These are phyloP conservation scores for Cornus florida DNA, from an alignment of 148 eudicot species.

Conservation along the genomic window DNA sequence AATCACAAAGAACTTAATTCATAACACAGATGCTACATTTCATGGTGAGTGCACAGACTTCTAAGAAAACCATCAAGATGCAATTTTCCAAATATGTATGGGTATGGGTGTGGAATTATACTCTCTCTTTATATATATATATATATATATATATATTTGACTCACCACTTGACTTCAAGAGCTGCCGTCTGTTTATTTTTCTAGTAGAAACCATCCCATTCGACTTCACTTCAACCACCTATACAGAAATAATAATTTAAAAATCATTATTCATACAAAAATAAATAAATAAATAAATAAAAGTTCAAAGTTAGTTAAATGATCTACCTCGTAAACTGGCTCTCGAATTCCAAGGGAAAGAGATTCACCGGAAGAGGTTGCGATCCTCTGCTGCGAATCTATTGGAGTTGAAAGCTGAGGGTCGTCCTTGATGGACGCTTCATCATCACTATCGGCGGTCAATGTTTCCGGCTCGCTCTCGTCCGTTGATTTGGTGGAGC, in stretches of 20 bases:
- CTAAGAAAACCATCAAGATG: no score
- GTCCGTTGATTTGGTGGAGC: slow-evolving; percentile 42
- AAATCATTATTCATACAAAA: neutral
- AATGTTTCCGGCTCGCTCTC: slow-evolving; percentile 42
- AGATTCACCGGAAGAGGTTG: slow-evolving; percentile 37
- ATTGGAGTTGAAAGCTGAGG: slow-evolving; percentile 7
- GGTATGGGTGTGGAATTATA: no score
- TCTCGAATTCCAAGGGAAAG: slow-evolving; percentile 80
- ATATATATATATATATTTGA: neutral
- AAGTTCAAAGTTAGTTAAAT: neutral
- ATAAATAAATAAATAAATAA: neutral
- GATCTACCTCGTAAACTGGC: slow-evolving; percentile 80
- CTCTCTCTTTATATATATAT: no score
- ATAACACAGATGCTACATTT: no score
- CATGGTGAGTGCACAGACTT: no score
- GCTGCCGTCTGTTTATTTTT: slow-evolving; percentile 67
- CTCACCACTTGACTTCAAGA: slow-evolving; percentile 94
- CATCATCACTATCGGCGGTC: slow-evolving; percentile 25
- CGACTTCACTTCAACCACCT: slow-evolving; percentile 92
- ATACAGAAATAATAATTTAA: slow-evolving; percentile 2
- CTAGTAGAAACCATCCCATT: slow-evolving; percentile 72
- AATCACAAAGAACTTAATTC: neutral
- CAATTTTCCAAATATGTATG: no score
- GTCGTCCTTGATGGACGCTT: slow-evolving; percentile 18
- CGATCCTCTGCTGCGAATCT: slow-evolving; percentile 19